These are phyloP conservation scores for Blastobotrys peoriensis DNA, from an alignment of 805 yeast genomes.

Conservation along the genomic window DNA sequence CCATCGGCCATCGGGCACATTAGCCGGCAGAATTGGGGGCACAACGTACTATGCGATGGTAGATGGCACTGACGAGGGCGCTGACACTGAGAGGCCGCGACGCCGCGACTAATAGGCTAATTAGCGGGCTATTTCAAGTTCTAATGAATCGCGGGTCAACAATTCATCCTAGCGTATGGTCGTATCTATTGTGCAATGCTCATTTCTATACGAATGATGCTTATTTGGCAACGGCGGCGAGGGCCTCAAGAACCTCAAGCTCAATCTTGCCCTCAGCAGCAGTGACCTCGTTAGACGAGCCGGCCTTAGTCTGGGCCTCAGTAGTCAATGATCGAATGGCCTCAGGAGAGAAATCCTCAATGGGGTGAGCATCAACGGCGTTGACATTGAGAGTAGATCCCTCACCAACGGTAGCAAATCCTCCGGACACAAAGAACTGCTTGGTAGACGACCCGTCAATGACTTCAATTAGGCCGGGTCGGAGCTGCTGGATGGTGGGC, in stretches of 20 bases:
- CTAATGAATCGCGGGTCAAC: too few species aligned
- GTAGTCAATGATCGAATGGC: slow-evolving; percentile 74
- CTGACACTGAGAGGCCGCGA: too few species aligned
- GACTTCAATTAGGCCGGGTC: slow-evolving; percentile 92
- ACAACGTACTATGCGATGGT: too few species aligned
- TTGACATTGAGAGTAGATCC: slow-evolving; percentile 85
- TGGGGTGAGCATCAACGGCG: slow-evolving; percentile 91
- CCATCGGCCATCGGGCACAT: too few species aligned
- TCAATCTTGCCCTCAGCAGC: slow-evolving; percentile 95
- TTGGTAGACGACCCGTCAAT: slow-evolving; percentile 66
- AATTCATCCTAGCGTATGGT: too few species aligned
- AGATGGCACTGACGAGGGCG: too few species aligned
- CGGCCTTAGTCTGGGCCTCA: slow-evolving; percentile 88
- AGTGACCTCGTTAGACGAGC: slow-evolving; percentile 73
- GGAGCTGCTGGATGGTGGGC: slow-evolving; percentile 92
- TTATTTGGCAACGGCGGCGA: slow-evolving; percentile 73
- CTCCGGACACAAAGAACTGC: slow-evolving; percentile 90
- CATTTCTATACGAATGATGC: too few species aligned
- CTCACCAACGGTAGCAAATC: slow-evolving; percentile 94
- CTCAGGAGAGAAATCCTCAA: slow-evolving; percentile 76
- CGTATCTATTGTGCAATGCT: too few species aligned
- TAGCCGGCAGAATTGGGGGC: too few species aligned
- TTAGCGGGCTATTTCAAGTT: too few species aligned
- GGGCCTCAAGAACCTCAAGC: slow-evolving; percentile 93
- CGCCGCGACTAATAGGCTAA: too few species aligned